A percentile compares a stretch with the other conserved stretches of the same genome.
Conservation (phyloP, 2,329 filamentous ascomycete genomes). For the Plenodomus lindquistii region DNA sequence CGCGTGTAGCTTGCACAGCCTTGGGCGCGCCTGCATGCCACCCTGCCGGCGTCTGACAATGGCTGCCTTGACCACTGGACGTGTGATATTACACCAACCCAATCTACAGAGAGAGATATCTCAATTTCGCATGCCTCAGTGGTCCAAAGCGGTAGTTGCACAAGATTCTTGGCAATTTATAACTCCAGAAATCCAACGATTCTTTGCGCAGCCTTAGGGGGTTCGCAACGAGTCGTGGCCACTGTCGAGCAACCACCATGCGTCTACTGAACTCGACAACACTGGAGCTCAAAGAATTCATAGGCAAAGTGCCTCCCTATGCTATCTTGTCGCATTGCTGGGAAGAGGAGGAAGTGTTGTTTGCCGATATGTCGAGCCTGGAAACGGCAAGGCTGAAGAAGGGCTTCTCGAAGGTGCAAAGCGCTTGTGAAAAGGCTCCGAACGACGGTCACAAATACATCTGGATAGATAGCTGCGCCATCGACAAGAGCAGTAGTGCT, state of each 20-base stretch:
- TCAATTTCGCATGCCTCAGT: too few relatives aligned
- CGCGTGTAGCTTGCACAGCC: too few relatives aligned
- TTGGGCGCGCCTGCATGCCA: too few relatives aligned
- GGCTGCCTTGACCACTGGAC: too few relatives aligned
- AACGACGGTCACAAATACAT: constrained; percentile 7
- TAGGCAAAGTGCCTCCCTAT: constrained; percentile 12
- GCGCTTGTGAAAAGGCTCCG: constrained; percentile 9
- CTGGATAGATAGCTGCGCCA: constrained; percentile 26
- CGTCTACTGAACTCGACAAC: constrained; percentile 11
- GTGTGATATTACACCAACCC: too few relatives aligned
- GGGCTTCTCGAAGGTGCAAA: constrained; percentile 22
- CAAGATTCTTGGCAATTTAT: too few relatives aligned
- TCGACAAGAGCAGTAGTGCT: constrained; percentile 23
- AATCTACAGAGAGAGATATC: too few relatives aligned
- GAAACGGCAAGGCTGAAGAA: constrained; percentile 8
- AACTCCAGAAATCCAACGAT: too few relatives aligned
- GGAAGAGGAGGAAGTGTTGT: constrained; percentile 14
- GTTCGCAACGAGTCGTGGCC: background rate
- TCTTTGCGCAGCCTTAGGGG: too few relatives aligned
- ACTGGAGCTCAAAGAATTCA: constrained; percentile 9
- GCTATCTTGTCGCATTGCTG: constrained; percentile 25
- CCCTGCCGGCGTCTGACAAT: too few relatives aligned
- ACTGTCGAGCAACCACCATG: constrained; percentile 4
- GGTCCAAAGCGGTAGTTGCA: too few relatives aligned
- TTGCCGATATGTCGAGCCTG: constrained; percentile 13